A percentile compares a stretch with the other conserved stretches of the same genome.
These are phyloP conservation scores for Oxyria digyna DNA, from an alignment of 148 eudicot genomes.

Conservation along the genomic window DNA sequence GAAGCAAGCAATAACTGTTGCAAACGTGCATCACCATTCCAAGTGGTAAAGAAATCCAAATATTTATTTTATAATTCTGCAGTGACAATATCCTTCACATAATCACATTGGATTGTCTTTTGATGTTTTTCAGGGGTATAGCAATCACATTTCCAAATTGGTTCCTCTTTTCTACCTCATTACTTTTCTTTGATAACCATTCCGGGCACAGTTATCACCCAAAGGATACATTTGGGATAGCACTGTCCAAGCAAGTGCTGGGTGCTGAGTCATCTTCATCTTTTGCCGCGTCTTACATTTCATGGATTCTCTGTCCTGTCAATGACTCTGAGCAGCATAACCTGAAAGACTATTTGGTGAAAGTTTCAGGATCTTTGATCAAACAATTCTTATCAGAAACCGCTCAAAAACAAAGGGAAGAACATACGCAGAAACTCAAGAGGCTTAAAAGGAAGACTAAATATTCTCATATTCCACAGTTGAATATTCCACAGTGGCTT, in stretches of 20 bases:
- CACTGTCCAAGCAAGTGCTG: neutral
- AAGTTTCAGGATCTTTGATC: constrained; percentile 25
- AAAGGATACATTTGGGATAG: neutral
- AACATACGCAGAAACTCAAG: constrained; percentile 11
- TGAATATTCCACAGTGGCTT: constrained; percentile 27
- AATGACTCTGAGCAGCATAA: constrained; percentile 17
- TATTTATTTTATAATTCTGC: neutral
- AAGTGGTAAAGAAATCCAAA: constrained; percentile 18
- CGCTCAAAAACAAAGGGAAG: constrained; percentile 1
- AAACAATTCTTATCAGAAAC: constrained; percentile 14
- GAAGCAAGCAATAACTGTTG: constrained; percentile 14
- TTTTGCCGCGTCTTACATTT: constrained; percentile 25
- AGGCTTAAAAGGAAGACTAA: constrained; percentile 12
- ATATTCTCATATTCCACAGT: neutral
- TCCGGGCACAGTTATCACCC: neutral
- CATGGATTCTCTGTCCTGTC: constrained; percentile 42
- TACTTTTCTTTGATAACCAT: constrained; percentile 18
- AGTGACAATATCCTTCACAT: neutral
- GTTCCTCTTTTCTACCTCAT: constrained; percentile 23
- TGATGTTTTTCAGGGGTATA: constrained; percentile 24
- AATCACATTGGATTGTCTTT: neutral
- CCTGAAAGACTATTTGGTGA: constrained; percentile 22
- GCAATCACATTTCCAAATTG: constrained; percentile 33
- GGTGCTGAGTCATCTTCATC: constrained; percentile 6
- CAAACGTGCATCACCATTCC: constrained; percentile 22